Evolutionary conservation across 2,329 filamentous ascomycete genomes (phyloP).

Genomic region (Ceratocystiopsis minuta): DNA sequence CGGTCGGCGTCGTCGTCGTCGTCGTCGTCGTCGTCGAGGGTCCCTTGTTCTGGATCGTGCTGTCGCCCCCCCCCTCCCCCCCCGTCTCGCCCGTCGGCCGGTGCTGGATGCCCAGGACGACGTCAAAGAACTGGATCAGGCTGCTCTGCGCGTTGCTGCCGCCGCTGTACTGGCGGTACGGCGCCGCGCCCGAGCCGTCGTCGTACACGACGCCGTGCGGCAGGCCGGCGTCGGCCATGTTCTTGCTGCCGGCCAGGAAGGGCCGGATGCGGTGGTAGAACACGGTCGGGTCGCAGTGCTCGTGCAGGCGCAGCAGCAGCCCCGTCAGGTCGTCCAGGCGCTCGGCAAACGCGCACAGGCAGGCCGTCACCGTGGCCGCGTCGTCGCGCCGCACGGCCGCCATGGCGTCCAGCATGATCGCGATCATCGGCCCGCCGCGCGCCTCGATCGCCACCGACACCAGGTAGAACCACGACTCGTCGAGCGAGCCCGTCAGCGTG

Average conservation of each 20-base stretch:
- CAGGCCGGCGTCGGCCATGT: slow-evolving; percentile 85
- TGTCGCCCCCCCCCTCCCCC: slow-evolving; percentile 21
- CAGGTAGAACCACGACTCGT: slow-evolving; percentile 98
- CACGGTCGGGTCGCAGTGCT: slow-evolving; percentile 81
- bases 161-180: slow-evolving; percentile 72
- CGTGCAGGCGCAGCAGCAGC: slow-evolving; percentile 77
- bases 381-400: slow-evolving; percentile 57
- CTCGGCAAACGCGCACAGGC: slow-evolving; percentile 70
- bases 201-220: slow-evolving; percentile 67
- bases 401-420: slow-evolving; percentile 78
- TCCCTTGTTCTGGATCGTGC: slow-evolving; percentile 17
- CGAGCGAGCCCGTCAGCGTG: slow-evolving; percentile 84
- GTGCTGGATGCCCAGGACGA: slow-evolving; percentile 77
- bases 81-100: slow-evolving; percentile 61
- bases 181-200: slow-evolving; percentile 46
- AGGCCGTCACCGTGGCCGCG: slow-evolving; percentile 51
- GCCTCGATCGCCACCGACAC: slow-evolving; percentile 92
- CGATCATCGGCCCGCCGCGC: slow-evolving; percentile 68
- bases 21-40: too few species aligned
- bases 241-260: slow-evolving; percentile 89
- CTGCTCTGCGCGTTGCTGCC: slow-evolving; percentile 96
- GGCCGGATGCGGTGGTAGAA: slow-evolving; percentile 96
- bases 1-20: too few species aligned
- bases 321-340: slow-evolving; percentile 67
- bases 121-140: slow-evolving; percentile 92